Evolutionary conservation across 352 stramenopile genomes (phyloP), one percentile per base, ranked within the genome.

Genomic region (Pelagophyceae sp.): DNA sequence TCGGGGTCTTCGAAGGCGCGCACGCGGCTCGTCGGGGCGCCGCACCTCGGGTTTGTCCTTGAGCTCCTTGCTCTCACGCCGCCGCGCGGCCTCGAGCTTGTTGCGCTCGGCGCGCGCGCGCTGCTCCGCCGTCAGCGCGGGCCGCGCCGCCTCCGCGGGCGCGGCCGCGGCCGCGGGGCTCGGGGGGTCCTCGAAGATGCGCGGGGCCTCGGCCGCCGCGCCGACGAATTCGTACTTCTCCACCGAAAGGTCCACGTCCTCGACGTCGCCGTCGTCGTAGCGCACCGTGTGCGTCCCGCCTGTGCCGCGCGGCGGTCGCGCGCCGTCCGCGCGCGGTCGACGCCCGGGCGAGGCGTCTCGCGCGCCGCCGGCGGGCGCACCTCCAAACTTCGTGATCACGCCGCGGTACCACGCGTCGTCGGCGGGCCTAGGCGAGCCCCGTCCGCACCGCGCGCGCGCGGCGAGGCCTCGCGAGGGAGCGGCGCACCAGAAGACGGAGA

Each of bases 201-300:
- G n/a, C 70, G 29, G 17, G 6, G 71, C 3, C 11, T 27, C 20
- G 6, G n/a, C 17, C 17, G 19, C 38, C 5, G 6, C 38, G 72
- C 5, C 78, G 60, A 87, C 67, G 33, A 85, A 80, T 45, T 79
- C 72, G 78, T 85, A 88, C 63, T 78, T 77, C 72, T 88, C 84
- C 19, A 71, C 80, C 32, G 45, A 33, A 54, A 93, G 83, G 79
- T 91, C 80, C 15, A 91, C 80, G 45, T 77, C 84, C 81, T 93
- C 89, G 0, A 77, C 78, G 74, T 91, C 85, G 0, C 87, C 88
- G 80, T 92, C 88, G 37, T 91, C 87, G 78, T 94, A 94, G 27
- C 81, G 51, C 1, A 92, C 33, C 61, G 64, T 75, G 76, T 90
- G 88, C 51, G 69, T 75, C n/a, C 80, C 72, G 72, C 79, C 80